A percentile compares a stretch with the other conserved stretches of the same genome.
These are phyloP conservation scores for Phytophthora cryptogea DNA, from an alignment of 352 stramenopile genomes.

Conservation along the genomic window DNA sequence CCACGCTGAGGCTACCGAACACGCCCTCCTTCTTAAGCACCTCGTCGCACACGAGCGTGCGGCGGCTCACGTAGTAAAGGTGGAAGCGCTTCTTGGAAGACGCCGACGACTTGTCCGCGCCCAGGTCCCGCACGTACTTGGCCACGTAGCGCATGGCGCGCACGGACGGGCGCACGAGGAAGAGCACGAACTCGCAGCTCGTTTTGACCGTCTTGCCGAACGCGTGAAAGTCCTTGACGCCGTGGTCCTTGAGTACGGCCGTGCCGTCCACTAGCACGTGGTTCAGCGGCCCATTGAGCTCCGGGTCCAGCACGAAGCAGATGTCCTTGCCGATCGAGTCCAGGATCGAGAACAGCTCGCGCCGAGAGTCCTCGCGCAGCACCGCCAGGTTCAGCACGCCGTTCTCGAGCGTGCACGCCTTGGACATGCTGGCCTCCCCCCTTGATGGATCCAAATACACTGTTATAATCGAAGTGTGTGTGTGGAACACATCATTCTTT, in stretches of 20 bases:
- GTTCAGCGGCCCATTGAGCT: conserved; percentile 81
- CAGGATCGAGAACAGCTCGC: conserved; percentile 85
- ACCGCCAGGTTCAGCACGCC: conserved; percentile 86
- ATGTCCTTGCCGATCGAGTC: conserved; percentile 88
- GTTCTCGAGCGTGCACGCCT: conserved; percentile 82
- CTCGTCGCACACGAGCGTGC: conserved; percentile 92
- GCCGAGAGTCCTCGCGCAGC: conserved; percentile 82
- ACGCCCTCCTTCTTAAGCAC: conserved; percentile 90
- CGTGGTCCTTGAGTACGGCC: conserved; percentile 83
- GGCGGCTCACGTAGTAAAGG: conserved; percentile 90
- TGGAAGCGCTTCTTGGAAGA: conserved; percentile 79
- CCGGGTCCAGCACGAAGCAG: conserved; percentile 85
- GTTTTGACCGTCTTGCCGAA: conserved; percentile 84
- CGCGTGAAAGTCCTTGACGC: conserved; percentile 84
- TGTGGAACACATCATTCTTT: no score
- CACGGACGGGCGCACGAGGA: conserved; percentile 84
- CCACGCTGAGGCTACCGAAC: conserved; percentile 86
- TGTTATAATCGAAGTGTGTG: no score
- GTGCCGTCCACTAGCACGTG: conserved; percentile 89
- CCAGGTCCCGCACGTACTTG: conserved; percentile 77
- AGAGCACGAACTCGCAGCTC: conserved; percentile 87
- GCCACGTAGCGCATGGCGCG: conserved; percentile 80
- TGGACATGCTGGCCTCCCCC: conserved; percentile 61
- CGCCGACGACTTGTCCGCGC: conserved; percentile 29
- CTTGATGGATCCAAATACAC: not conserved